These are phyloP conservation scores for Vinca minor DNA, from an alignment of 257 asterid genomes.

Conservation along the genomic window DNA sequence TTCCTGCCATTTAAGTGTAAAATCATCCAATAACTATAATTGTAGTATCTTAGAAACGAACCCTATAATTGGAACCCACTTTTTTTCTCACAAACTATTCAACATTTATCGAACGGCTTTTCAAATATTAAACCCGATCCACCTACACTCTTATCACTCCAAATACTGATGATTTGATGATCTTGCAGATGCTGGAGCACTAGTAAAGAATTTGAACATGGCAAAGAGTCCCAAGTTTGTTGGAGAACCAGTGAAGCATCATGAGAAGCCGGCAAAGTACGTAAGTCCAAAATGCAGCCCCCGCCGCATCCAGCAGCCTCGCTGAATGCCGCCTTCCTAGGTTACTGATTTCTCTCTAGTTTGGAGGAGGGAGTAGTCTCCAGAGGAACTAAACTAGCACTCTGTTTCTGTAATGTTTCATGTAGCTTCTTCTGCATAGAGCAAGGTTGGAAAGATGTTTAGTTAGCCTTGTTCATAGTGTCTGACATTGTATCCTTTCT, in stretches of 20 bases:
- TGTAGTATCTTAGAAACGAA: no score
- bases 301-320: conserved; percentile 88
- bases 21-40: no score
- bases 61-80: no score
- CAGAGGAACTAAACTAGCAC: no score
- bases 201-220: conserved; percentile 33
- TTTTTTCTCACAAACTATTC: no score
- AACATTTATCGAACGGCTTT: no score
- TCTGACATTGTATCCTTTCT: conserved; percentile 34
- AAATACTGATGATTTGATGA: neutral
- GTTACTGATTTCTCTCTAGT: conserved; percentile 16
- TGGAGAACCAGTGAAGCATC: conserved; percentile 30
- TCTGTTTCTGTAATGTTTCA: conserved; percentile 12
- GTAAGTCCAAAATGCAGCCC: conserved; percentile 60
- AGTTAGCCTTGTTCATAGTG: conserved; percentile 65
- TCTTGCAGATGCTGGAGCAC: conserved; percentile 29
- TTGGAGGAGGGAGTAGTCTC: conserved; percentile 19
- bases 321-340: conserved; percentile 34
- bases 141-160: no score
- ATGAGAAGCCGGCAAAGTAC: conserved; percentile 64
- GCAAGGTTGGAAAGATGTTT: conserved; percentile 49
- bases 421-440: conserved; percentile 58
- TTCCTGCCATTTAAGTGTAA: no score
- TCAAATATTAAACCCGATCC: no score
- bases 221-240: conserved; percentile 33